Base-by-base conservation (phyloP, 805 yeast genomes). In the Saturnispora gosingensis region DNA sequence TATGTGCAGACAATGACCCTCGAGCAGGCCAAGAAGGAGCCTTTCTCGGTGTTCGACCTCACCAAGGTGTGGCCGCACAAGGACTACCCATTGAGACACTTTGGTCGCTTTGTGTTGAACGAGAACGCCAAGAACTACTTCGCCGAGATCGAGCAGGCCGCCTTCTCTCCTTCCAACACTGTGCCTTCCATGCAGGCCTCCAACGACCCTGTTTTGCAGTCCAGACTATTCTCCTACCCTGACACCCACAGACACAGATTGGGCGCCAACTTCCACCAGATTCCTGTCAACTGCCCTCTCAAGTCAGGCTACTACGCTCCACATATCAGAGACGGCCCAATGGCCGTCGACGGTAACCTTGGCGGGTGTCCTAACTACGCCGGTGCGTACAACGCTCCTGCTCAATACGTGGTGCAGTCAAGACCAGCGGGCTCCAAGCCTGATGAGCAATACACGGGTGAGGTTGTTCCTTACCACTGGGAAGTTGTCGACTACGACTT, bases 21-120 rank as follows among this genome's bases (percentile, higher is more conserved):
- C 55, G 86, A 81, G 60, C 82, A 88, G 69, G 88, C 95, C 54
- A 77, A 83, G 68, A 69, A 80, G 54, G 78, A 78, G 47, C 83
- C 84, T 64, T 88, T 85, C 71, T 84, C 91, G 5, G 90, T 89
- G 44, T 88, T 86, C 65, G 97, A 88, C 70, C 75, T 88, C 67
- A 88, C 97, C 57, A 89, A 89, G 73, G 85, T 86, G 51, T 88
- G 97, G 97, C 88, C 96, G 35, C 95, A 88, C 65, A 72, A 71
- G 60, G 83, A 88, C 52, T 88, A 81, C 76, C 96, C 97, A 63
- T 70, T 88, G 72, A 80, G 96, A 68, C 81, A 82, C 67, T 83
- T 88, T 65, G 97, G 96, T 67, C 82, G 81, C 67, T 72, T 88
- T 58, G 81, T 80, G 1, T 70, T 88, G 67, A 84, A 88, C 68